Evolutionary conservation across 2,329 filamentous ascomycete genomes (phyloP).

Genomic region (Coniochaeta ligniaria): DNA sequence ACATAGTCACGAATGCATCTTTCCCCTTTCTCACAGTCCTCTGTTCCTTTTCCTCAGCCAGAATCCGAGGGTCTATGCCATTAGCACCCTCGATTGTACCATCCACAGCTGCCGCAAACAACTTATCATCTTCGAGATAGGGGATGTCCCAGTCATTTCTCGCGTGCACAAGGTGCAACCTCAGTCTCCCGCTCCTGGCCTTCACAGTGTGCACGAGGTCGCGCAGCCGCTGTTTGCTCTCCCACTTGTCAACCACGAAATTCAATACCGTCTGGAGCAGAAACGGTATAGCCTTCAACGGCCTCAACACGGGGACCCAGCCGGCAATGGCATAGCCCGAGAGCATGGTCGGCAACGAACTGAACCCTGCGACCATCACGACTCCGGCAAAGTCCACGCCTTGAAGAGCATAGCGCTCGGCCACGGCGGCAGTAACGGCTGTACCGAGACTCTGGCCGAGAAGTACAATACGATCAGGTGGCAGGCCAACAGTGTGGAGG

Average conservation of each 20-base stretch:
- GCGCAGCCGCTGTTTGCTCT: slow-evolving; percentile 58
- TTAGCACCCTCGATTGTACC: slow-evolving; percentile 34
- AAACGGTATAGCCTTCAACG: slow-evolving; percentile 59
- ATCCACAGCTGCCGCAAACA: slow-evolving; percentile 54
- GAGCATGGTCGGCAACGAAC: slow-evolving; percentile 64
- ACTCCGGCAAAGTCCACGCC: slow-evolving; percentile 69
- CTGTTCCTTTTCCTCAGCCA: slow-evolving; percentile 30
- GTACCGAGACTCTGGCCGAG: slow-evolving; percentile 86
- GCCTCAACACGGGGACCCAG: slow-evolving; percentile 69
- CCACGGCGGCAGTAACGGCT: slow-evolving; percentile 69
- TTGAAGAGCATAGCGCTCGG: slow-evolving; percentile 57
- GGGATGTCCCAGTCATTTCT: slow-evolving; percentile 78
- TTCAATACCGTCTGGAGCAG: slow-evolving; percentile 53
- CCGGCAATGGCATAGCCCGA: slow-evolving; percentile 75
- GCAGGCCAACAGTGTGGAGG: slow-evolving; percentile 54
- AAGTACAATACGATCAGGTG: slow-evolving; percentile 67
- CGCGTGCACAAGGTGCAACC: slow-evolving; percentile 71
- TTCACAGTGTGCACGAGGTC: slow-evolving; percentile 46
- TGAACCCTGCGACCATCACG: slow-evolving; percentile 74
- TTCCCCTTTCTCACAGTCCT: slow-evolving; percentile 35
- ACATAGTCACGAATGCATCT: slow-evolving; percentile 40
- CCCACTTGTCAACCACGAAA: slow-evolving; percentile 75
- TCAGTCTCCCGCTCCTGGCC: slow-evolving; percentile 35
- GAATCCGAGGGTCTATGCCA: slow-evolving; percentile 27
- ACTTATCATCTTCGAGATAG: slow-evolving; percentile 57